These are phyloP conservation scores for Helotiales sp. DNA, from an alignment of 2,329 filamentous ascomycete genomes.

Conservation along the genomic window DNA sequence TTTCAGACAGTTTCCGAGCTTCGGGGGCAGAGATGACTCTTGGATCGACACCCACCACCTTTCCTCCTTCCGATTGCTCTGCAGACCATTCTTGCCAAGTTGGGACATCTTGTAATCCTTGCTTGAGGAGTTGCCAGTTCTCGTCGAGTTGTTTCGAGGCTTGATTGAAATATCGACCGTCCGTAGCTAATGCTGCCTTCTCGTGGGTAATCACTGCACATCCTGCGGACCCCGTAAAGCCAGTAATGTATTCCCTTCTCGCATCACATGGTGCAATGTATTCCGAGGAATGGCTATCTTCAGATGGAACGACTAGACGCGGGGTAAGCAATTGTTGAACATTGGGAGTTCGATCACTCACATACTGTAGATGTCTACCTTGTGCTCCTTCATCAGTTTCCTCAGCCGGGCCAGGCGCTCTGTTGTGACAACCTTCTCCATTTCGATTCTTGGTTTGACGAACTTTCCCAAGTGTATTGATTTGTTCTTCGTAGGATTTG, in stretches of 20 bases:
- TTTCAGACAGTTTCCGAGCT: constrained; percentile 78
- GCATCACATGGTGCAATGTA: constrained; percentile 97
- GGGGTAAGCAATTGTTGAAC: constrained; percentile 33
- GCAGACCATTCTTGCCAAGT: constrained; percentile 98
- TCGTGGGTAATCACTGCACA: constrained; percentile 86
- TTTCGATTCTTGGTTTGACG: constrained; percentile 47
- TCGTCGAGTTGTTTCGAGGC: constrained; percentile 85
- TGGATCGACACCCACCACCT: constrained; percentile 89
- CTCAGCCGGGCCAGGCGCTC: constrained; percentile 77
- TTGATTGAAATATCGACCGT: constrained; percentile 98
- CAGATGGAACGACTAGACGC: constrained; percentile 84
- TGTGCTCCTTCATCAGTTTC: constrained; percentile 83
- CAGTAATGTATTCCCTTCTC: constrained; percentile 87
- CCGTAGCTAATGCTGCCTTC: constrained; percentile 89
- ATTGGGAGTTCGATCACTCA: constrained; percentile 36
- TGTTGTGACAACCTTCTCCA: constrained; percentile 81
- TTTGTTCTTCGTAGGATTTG: constrained; percentile 17
- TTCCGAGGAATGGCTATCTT: constrained; percentile 97
- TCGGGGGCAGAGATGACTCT: constrained; percentile 78
- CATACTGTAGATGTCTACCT: constrained; percentile 91
- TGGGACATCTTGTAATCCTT: constrained; percentile 89
- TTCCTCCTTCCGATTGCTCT: constrained; percentile 83
- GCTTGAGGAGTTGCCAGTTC: constrained; percentile 92
- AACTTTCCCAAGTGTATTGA: constrained; percentile 20
- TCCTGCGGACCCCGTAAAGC: constrained; percentile 93